Evolutionary conservation across 805 yeast genomes (phyloP).

Genomic region (Ascoidea asiatica): DNA sequence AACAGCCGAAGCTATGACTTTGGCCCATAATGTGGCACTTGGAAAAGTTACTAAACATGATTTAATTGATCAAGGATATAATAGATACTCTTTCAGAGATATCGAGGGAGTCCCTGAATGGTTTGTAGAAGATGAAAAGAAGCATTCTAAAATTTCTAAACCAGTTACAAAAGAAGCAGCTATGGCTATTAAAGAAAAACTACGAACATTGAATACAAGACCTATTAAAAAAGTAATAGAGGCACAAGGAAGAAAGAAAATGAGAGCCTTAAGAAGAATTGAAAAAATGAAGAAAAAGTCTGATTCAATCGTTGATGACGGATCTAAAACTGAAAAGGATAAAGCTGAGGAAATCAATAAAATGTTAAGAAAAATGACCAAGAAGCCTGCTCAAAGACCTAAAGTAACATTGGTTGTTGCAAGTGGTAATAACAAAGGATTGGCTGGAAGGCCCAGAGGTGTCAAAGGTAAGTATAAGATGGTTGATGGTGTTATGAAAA

Average conservation of each 20-base stretch:
- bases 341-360: conserved; percentile 87
- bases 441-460: conserved; percentile 94
- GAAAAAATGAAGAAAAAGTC: conserved; percentile 89
- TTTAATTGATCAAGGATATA: conserved; percentile 83
- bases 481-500: conserved; percentile 98
- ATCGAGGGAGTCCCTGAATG: conserved; percentile 88
- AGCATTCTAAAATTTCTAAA: conserved; percentile 71
- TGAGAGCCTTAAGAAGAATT: conserved; percentile 77
- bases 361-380: conserved; percentile 68
- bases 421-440: conserved; percentile 68
- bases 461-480: conserved; percentile 95
- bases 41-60: conserved; percentile 81
- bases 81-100: conserved; percentile 86
- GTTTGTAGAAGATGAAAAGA: conserved; percentile 88
- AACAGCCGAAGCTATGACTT: conserved; percentile 93
- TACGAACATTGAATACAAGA: conserved; percentile 80
- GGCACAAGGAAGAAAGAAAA: conserved; percentile 91
- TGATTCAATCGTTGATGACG: conserved; percentile 79
- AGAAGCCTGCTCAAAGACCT: conserved; percentile 60
- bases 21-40: conserved; percentile 89
- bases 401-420: conserved; percentile 86
- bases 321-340: conserved; percentile 78
- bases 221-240: conserved; percentile 98
- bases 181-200: conserved; percentile 58
- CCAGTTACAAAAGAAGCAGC: conserved; percentile 96